Evolutionary conservation across 2,329 filamentous ascomycete species (phyloP), one percentile per base, ranked within the genome.

Genomic region (Alternaria conjuncta): DNA sequence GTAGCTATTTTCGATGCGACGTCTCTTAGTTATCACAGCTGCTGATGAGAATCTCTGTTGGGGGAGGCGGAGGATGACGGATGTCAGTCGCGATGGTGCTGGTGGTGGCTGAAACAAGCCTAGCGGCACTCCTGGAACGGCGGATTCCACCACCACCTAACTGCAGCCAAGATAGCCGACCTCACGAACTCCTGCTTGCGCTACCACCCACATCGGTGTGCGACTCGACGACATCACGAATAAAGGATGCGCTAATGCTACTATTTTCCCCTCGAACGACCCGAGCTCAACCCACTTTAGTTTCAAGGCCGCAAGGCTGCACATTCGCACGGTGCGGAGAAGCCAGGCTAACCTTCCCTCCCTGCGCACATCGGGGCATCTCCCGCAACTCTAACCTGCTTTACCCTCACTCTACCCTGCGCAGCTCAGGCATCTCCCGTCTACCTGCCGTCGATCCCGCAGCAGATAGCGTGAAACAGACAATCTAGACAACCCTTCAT

Each of bases 401-500:
- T 41, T 53, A 53, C 21, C 49, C 20, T 41, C 49, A 25, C 15
- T 18, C 30, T 53, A 36, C 28, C 28, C 49, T 53, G 49, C 49
- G 49, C 28, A 36, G n/a, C 36, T n/a, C 30, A 53, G 49, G 49
- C 30, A 53, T 53, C 49, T 53, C 30, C 49, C 49, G 49, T 36
- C 21, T 32, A 23, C 30, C 36, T 25, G 20, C 30, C 30, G 55
- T 59, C 60, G 55, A 59, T 62, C 43, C 47, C 55, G 30, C 55
- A 15, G 20, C 21, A 45, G 15, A 43, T 57, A 20, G 46, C 55
- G 32, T 32, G 50, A 51, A 45, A 54, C 55, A 20, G 21, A 47
- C 18, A 41, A 15, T 53, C 49, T 62, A 59, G 55, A 43, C 41
- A 55, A 20, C 60, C 55, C 49, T 54, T 49, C 47, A 57, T 54